phyloP scores from a whole-genome alignment of 495 filamentous ascomycete genomes.

The Tuber calosporum region DNA sequence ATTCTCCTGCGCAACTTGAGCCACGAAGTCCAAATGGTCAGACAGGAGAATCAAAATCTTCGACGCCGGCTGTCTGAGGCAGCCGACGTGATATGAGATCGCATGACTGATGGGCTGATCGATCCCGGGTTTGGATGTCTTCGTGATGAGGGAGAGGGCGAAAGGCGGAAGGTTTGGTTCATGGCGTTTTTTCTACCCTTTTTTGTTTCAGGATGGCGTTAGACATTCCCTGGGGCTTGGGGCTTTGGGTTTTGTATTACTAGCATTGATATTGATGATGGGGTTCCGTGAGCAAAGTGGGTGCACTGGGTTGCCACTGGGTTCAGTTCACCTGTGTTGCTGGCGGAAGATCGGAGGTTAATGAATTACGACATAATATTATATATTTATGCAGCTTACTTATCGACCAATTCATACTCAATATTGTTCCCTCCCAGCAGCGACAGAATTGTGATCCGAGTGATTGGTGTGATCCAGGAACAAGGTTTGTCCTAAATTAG shows the following conservation, averaged over 20 bases:
- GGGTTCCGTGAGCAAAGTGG: background rate
- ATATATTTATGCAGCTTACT: background rate
- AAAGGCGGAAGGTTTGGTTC: constrained; percentile 12
- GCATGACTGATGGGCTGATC: constrained; percentile 4
- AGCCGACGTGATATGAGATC: background rate
- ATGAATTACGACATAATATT: constrained; percentile 3
- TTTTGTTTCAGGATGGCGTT: constrained; percentile 3
- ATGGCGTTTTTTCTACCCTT: constrained; percentile 5
- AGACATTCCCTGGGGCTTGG: background rate
- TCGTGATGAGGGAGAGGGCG: background rate
- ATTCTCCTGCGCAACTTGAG: constrained; percentile 24
- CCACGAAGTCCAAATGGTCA: constrained; percentile 29
- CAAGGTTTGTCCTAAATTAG: background rate
- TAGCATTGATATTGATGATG: background rate
- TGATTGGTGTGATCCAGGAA: background rate
- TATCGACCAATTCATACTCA: background rate
- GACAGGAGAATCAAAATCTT: constrained; percentile 34
- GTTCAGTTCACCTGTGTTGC: background rate
- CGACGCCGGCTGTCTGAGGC: constrained; percentile 24
- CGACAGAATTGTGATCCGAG: background rate
- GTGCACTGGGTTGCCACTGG: background rate
- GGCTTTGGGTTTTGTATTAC: background rate
- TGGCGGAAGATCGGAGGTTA: background rate
- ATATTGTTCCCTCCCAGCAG: no score
- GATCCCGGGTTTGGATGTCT: background rate